Evolutionary conservation across 176 grass and related monocot species (phyloP), one percentile per base, ranked within the genome.

Genomic region (Rhipidocladum racemiflorum): DNA sequence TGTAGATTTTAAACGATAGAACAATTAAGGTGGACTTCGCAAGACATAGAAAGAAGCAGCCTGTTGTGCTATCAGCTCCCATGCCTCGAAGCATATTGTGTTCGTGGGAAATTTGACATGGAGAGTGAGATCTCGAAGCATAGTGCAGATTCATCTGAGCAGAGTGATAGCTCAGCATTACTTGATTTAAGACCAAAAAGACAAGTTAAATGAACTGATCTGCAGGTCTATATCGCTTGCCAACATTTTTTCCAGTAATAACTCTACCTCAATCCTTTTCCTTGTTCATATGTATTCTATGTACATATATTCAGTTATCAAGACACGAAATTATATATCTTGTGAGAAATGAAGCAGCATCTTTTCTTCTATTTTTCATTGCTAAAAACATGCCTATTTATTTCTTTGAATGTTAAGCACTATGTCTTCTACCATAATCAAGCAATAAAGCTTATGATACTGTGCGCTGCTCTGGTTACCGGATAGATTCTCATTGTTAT

Each of bases 41-140:
- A 34, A 90, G 89, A 56, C 90, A 92, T 51, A 87, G 81, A 83
- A 99, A 88, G 68, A 99, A 91, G 80, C 79, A 84, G 67, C 63
- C 85, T 73, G 35, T 40, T 61, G 40, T 51, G 16, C 63, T 55
- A 24, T 65, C 39, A 77, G 70, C 76, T 88, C 32, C 57, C n/a
- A 49, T 30, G 20, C 61, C 82, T n/a, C n/a, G 32, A 90, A 91
- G 53, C 67, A 93, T 67, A 68, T 54, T 32, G 85, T 98, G 7
- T 98, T 91, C 77, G 87, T 98, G 7, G 96, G 96, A 59, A 98
- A 95, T 93, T 84, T 98, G 70, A 77, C 91, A 18, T 93, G 89
- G 84, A 83, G 46, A 84, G 92, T 89, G n/a, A 89, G 91, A 82
- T 91, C 93, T 38, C 77, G 84, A n/a, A n/a, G n/a, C n/a, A n/a